Percentiles rank a stretch among this genome's conserved stretches.
phyloP scores from a whole-genome alignment of 108 stramenopile species.

The Cyclotella kingstonii region DNA sequence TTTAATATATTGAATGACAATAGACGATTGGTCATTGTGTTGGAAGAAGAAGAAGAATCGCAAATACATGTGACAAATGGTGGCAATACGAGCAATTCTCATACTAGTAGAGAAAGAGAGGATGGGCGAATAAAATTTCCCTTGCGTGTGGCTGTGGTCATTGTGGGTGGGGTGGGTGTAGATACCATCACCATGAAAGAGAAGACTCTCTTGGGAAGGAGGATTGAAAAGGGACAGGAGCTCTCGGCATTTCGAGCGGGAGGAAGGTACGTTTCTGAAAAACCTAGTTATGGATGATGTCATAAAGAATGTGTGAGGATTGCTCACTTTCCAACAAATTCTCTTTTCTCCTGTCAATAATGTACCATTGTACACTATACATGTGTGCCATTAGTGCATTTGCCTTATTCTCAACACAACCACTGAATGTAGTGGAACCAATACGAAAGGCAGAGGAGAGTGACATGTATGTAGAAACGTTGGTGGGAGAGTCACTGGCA shows the following conservation, averaged over 20 bases:
- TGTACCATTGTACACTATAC: neutral
- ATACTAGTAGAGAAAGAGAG: too few relatives aligned
- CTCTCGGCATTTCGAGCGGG: constrained; percentile 47
- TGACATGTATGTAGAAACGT: constrained; percentile 22
- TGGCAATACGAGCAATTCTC: too few relatives aligned
- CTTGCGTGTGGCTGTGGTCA: constrained; percentile 27
- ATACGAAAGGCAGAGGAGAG: constrained; percentile 9
- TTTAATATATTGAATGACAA: constrained; percentile 48
- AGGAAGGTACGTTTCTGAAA: constrained; percentile 22
- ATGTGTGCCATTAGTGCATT: constrained; percentile 20
- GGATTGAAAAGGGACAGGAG: constrained; percentile 35
- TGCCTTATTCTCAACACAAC: constrained; percentile 36
- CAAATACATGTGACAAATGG: too few relatives aligned
- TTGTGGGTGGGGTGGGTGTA: constrained; percentile 47
- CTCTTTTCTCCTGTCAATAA: neutral
- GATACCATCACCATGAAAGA: constrained; percentile 35
- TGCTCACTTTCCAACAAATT: neutral
- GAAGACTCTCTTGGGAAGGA: constrained; percentile 28
- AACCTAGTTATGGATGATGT: neutral
- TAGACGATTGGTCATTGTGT: constrained; percentile 37
- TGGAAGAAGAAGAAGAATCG: constrained; percentile 23
- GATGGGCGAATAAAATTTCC: neutral
- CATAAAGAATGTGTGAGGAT: neutral
- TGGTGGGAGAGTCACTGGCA: constrained; percentile 40
- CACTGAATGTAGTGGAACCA: constrained; percentile 18